Percentiles rank a stretch among this genome's conserved stretches.
Conservation (phyloP, 257 asterid genomes). For the Verbascum thapsus region DNA sequence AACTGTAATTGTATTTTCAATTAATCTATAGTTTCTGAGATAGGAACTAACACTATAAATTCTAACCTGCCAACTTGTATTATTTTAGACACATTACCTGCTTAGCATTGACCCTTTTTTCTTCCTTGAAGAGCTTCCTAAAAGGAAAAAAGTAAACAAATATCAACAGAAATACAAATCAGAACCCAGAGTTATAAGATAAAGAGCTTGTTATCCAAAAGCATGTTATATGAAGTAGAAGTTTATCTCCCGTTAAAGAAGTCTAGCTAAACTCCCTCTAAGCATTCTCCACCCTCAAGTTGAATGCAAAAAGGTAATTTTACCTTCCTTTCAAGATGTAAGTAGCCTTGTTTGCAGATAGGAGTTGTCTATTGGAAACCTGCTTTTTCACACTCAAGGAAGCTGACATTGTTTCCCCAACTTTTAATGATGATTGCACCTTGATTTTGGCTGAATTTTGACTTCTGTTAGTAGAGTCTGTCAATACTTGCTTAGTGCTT, state of each 20-base stretch:
- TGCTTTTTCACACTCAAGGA: constrained; percentile 52
- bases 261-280: too few species aligned
- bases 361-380: constrained; percentile 28
- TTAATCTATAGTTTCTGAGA: constrained; percentile 6
- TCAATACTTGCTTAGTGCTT: constrained; percentile 49
- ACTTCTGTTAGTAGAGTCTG: constrained; percentile 51
- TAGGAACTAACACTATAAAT: too few species aligned
- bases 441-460: constrained; percentile 48
- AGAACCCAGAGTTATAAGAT: too few species aligned
- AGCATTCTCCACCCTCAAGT: neutral
- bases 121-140: constrained; percentile 64
- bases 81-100: constrained; percentile 44
- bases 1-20: constrained; percentile 36
- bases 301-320: constrained; percentile 10
- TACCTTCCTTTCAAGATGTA: constrained; percentile 68
- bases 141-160: constrained; percentile 2
- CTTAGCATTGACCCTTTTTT: constrained; percentile 35
- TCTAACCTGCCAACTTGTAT: neutral
- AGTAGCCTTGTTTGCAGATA: constrained; percentile 38
- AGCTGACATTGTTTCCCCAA: constrained; percentile 42
- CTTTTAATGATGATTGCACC: constrained; percentile 41
- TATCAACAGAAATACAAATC: constrained; percentile 25
- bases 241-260: too few species aligned
- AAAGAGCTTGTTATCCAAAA: too few species aligned
- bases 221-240: too few species aligned